These are phyloP conservation scores for Monilinia aucupariae DNA, from an alignment of 2,329 filamentous ascomycete species.

Conservation along the genomic window DNA sequence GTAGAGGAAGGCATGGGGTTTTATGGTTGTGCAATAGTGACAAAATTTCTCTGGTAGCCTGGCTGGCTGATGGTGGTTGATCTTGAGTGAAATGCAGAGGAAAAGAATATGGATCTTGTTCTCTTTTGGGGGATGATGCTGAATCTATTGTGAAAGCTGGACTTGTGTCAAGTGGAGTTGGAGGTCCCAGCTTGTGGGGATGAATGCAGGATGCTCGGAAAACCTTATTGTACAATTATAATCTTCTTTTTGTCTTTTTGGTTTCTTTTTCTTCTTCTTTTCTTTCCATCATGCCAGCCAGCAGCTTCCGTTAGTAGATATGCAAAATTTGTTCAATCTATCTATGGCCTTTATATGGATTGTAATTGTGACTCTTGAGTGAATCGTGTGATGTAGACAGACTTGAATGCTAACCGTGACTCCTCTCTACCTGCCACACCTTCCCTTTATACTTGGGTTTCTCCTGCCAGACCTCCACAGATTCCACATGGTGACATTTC, in stretches of 20 bases:
- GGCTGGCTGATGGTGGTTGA: constrained; percentile 30
- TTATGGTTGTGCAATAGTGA: constrained; percentile 13
- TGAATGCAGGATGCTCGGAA: constrained; percentile 21
- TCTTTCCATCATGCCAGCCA: constrained; percentile 30
- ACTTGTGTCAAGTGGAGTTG: not conserved
- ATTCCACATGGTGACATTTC: not conserved
- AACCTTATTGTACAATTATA: constrained; percentile 35
- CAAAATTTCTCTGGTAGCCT: constrained; percentile 24
- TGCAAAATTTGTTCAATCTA: not conserved
- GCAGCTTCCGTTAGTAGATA: constrained; percentile 30
- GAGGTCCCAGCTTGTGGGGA: constrained; percentile 20
- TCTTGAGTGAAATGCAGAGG: constrained; percentile 27
- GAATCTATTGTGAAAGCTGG: constrained; percentile 8
- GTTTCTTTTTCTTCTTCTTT: not conserved
- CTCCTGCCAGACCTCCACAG: not conserved
- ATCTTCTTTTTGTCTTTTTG: constrained; percentile 24
- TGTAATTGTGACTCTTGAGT: not conserved
- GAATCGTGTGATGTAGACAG: not conserved
- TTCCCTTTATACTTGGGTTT: too few relatives aligned
- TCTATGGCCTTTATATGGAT: not conserved
- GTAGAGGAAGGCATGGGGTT: constrained; percentile 11
- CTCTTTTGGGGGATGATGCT: not conserved
- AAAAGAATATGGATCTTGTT: not conserved
- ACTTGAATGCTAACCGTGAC: not conserved
- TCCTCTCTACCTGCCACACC: too few relatives aligned